A percentile compares a stretch with the other conserved stretches of the same genome.
phyloP scores from a whole-genome alignment of 768 basidiomycete genomes.

The Vararia minispora region DNA sequence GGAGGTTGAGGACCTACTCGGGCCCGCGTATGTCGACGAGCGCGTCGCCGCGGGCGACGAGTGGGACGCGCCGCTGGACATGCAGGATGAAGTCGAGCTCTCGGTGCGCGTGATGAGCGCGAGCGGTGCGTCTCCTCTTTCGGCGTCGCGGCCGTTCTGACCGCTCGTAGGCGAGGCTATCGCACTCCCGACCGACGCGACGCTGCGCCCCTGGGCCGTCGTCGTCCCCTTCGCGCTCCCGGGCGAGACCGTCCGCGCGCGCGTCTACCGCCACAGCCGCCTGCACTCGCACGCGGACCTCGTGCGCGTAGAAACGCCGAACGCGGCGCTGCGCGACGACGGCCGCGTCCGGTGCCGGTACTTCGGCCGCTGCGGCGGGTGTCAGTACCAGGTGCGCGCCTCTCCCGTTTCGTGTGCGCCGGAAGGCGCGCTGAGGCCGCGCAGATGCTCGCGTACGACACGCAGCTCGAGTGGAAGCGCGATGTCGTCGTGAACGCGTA shows the following conservation, averaged over 20 bases:
- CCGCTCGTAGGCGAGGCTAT: conserved; percentile 52
- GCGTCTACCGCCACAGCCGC: conserved; percentile 59
- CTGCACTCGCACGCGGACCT: conserved; percentile 73
- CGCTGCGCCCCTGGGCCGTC: conserved; percentile 69
- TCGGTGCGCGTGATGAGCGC: conserved; percentile 51
- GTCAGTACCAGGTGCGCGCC: conserved; percentile 80
- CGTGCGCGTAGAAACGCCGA: conserved; percentile 52
- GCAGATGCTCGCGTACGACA: conserved; percentile 80
- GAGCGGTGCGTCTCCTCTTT: conserved; percentile 41
- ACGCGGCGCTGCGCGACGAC: conserved; percentile 52
- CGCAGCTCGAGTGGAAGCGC: conserved; percentile 80
- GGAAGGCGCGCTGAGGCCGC: neutral
- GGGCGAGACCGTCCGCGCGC: conserved; percentile 65
- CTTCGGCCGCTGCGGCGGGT: conserved; percentile 84
- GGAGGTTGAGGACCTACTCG: conserved; percentile 62
- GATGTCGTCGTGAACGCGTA: conserved; percentile 80
- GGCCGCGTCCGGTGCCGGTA: conserved; percentile 67
- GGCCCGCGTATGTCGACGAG: conserved; percentile 40
- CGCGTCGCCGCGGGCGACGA: conserved; percentile 38
- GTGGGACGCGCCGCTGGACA: conserved; percentile 47
- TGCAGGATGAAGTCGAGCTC: conserved; percentile 54
- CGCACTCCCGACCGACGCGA: conserved; percentile 35
- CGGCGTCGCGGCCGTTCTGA: too few species aligned
- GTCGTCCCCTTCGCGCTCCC: conserved; percentile 79
- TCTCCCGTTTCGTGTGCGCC: neutral